Percentiles rank a stretch among this genome's conserved stretches.
Evolutionary conservation across 352 stramenopile species (phyloP).

Genomic region (Phytophthora ohioensis): DNA sequence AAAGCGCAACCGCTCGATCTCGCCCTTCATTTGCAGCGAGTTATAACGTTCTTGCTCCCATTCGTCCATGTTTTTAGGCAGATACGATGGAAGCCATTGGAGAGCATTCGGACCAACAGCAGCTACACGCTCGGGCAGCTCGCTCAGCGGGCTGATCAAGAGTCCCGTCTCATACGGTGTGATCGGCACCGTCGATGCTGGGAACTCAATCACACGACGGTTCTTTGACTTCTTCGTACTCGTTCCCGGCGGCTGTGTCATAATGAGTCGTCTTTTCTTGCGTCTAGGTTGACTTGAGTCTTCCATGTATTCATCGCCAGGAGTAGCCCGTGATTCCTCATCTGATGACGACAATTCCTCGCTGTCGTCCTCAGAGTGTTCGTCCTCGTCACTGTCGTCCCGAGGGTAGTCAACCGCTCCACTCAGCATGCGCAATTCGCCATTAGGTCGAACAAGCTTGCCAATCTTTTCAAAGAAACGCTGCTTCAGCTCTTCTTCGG

Average conservation of each 20-base stretch:
- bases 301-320: conserved; percentile 21
- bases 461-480: conserved; percentile 80
- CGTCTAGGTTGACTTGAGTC: conserved; percentile 32
- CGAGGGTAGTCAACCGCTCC: conserved; percentile 16
- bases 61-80: conserved; percentile 76
- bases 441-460: conserved; percentile 61
- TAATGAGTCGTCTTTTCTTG: conserved; percentile 73
- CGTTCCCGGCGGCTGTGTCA: conserved; percentile 43
- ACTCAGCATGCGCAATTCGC: conserved; percentile 50
- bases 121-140: conserved; percentile 71
- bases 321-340: conserved; percentile 38
- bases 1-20: conserved; percentile 79
- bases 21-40: conserved; percentile 80
- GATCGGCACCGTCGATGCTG: conserved; percentile 66
- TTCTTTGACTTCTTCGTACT: conserved; percentile 61
- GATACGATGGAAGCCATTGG: conserved; percentile 77
- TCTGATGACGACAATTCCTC: conserved; percentile 40
- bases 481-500: conserved; percentile 64
- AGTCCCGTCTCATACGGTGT: conserved; percentile 72
- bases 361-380: conserved; percentile 44
- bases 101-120: conserved; percentile 68
- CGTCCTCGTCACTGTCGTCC: conserved; percentile 49
- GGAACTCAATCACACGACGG: conserved; percentile 71
- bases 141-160: conserved; percentile 77
- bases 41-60: conserved; percentile 83